A percentile compares a stretch with the other conserved stretches of the same genome.
Conservation (phyloP, 768 basidiomycete species). For the Leccinum olivaceopallidum region DNA sequence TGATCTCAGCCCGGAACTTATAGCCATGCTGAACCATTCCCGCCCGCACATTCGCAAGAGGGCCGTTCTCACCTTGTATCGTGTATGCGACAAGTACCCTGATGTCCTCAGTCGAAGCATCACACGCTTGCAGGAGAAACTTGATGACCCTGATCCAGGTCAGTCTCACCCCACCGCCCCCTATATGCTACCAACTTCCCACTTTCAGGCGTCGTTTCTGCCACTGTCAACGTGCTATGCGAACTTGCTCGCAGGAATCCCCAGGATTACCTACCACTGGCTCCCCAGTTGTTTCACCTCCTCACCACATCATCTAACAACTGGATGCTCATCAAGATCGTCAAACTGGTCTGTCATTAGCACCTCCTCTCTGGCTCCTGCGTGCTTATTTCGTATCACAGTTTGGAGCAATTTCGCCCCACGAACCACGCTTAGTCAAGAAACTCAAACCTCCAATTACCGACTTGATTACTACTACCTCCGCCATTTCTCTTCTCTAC, state of each 20-base stretch:
- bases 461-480: constrained; percentile 91
- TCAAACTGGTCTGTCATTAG: constrained; percentile 76
- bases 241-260: constrained; percentile 86
- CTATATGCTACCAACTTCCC: not conserved
- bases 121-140: constrained; percentile 69
- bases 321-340: constrained; percentile 99
- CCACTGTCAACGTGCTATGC: constrained; percentile 92
- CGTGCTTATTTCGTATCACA: constrained; percentile 32
- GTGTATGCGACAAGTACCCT: constrained; percentile 79
- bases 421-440: too few species aligned
- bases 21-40: constrained; percentile 88
- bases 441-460: constrained; percentile 95
- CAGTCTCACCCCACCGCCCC: constrained; percentile 4
- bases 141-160: constrained; percentile 80
- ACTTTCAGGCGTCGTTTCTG: constrained; percentile 77
- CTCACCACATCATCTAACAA: constrained; percentile 95
- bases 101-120: constrained; percentile 70
- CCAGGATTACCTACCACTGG: constrained; percentile 77
- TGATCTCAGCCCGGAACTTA: constrained; percentile 83
- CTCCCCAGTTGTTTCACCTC: constrained; percentile 91
- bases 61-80: constrained; percentile 82
- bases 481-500: constrained; percentile 93
- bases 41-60: constrained; percentile 87
- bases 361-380: not conserved
- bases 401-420: constrained; percentile 93